phyloP scores from a whole-genome alignment of 805 yeast species.

The Candida ulmi region DNA sequence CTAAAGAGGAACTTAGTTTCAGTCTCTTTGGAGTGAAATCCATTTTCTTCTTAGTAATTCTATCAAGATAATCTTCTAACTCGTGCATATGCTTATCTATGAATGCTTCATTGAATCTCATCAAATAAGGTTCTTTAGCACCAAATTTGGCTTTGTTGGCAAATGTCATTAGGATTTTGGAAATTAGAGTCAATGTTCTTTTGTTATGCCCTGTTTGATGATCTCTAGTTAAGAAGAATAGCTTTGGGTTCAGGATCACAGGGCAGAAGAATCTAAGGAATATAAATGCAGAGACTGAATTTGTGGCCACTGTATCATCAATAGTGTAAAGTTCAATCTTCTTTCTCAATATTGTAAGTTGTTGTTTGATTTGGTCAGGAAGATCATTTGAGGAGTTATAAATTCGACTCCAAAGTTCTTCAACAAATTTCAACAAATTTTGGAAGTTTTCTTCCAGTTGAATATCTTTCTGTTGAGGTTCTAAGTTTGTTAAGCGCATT shows the following conservation, averaged over 20 bases:
- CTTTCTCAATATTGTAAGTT: slow-evolving; percentile 56
- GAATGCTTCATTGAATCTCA: slow-evolving; percentile 58
- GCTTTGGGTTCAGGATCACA: slow-evolving; percentile 82
- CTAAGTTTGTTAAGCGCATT: slow-evolving; percentile 35
- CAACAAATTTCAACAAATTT: slow-evolving; percentile 44
- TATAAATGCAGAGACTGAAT: slow-evolving; percentile 77
- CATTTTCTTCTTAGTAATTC: slow-evolving; percentile 62
- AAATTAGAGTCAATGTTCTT: slow-evolving; percentile 73
- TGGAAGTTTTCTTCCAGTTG: slow-evolving; percentile 43
- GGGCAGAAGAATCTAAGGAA: slow-evolving; percentile 88
- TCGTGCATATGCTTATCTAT: slow-evolving; percentile 52
- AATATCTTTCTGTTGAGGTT: slow-evolving; percentile 30
- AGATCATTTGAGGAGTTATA: slow-evolving; percentile 65
- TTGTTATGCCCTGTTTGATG: slow-evolving; percentile 71
- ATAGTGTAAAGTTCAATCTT: slow-evolving; percentile 58
- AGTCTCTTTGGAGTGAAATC: slow-evolving; percentile 57
- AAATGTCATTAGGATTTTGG: slow-evolving; percentile 73
- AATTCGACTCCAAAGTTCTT: slow-evolving; percentile 61
- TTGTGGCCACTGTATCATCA: slow-evolving; percentile 46
- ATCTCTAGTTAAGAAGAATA: slow-evolving; percentile 64
- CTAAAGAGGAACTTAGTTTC: slow-evolving; percentile 50
- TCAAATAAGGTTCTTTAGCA: slow-evolving; percentile 78
- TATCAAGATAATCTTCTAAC: slow-evolving; percentile 63
- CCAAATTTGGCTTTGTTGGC: slow-evolving; percentile 75
- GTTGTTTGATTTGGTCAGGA: slow-evolving; percentile 60